phyloP scores from a whole-genome alignment of 176 grass and related monocot genomes.

The Bonia amplexicaulis region DNA sequence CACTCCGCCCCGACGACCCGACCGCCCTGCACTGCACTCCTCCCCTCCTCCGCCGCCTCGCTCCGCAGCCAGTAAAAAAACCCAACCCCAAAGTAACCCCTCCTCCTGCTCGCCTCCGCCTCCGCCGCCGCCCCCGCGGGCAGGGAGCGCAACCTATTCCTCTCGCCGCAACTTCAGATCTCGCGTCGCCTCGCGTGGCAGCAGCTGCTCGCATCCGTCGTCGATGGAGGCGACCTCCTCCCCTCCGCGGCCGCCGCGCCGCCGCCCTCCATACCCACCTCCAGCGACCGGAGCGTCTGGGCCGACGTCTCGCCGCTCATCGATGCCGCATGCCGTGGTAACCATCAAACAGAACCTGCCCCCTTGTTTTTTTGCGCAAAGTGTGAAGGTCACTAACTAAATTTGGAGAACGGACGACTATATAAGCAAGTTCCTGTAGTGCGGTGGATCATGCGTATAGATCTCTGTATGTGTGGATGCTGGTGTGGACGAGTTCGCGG shows the following conservation, averaged over 20 bases:
- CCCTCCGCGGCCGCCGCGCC: slow-evolving; percentile 12
- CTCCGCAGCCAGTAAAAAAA: background rate
- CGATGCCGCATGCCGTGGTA: slow-evolving; percentile 75
- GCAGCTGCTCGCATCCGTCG: background rate
- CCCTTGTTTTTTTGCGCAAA: background rate
- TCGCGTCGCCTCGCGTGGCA: background rate
- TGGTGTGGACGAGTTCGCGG: background rate
- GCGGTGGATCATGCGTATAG: background rate
- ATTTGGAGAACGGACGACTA: background rate
- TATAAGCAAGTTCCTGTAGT: background rate
- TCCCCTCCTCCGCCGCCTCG: background rate
- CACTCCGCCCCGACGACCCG: background rate
- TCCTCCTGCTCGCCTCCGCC: background rate
- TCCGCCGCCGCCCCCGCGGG: background rate
- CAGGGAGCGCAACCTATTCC: background rate
- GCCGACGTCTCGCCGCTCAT: slow-evolving; percentile 64
- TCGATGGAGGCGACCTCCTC: slow-evolving; percentile 33
- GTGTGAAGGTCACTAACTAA: background rate
- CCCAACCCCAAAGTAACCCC: background rate
- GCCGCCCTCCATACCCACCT: slow-evolving; percentile 37
- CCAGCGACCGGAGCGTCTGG: slow-evolving; percentile 54
- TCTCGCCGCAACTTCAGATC: slow-evolving; percentile 16
- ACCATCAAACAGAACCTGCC: background rate
- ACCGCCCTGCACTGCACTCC: background rate
- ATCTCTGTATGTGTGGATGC: background rate